Evolutionary conservation across 2,329 filamentous ascomycete genomes (phyloP).

Genomic region (Hymenoscyphus repandus): DNA sequence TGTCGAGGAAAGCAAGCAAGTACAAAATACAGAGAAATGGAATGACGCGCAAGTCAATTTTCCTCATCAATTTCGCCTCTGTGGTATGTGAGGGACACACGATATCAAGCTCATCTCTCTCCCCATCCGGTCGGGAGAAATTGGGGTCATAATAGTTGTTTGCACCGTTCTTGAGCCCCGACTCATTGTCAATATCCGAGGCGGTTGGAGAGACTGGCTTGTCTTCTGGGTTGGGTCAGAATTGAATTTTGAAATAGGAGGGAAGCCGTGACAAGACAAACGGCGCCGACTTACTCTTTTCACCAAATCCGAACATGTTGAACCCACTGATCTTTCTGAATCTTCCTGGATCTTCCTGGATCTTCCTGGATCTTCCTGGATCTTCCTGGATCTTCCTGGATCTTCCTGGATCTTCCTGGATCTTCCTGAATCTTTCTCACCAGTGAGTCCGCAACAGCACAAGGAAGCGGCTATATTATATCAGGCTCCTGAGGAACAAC

Average conservation of each 20-base stretch:
- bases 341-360: too few relatives aligned
- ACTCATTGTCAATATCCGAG: constrained; percentile 21
- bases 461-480: background rate
- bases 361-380: too few relatives aligned
- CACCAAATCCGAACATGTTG: constrained; percentile 11
- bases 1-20: constrained; percentile 62
- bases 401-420: too few relatives aligned
- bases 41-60: constrained; percentile 66
- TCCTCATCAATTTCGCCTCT: constrained; percentile 60
- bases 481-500: background rate
- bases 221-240: constrained; percentile 10
- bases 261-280: background rate
- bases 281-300: constrained; percentile 10
- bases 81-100: constrained; percentile 31
- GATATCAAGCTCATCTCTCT: constrained; percentile 25
- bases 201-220: constrained; percentile 11
- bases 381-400: too few relatives aligned
- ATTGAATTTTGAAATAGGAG: background rate
- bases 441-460: too few relatives aligned
- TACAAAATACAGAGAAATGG: constrained; percentile 71
- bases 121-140: constrained; percentile 5
- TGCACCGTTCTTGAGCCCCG: constrained; percentile 17
- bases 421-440: too few relatives aligned
- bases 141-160: constrained; percentile 25
- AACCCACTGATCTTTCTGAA: background rate